Base-by-base conservation (phyloP, 2,329 filamentous ascomycete genomes). In the Camillea tinctor region DNA sequence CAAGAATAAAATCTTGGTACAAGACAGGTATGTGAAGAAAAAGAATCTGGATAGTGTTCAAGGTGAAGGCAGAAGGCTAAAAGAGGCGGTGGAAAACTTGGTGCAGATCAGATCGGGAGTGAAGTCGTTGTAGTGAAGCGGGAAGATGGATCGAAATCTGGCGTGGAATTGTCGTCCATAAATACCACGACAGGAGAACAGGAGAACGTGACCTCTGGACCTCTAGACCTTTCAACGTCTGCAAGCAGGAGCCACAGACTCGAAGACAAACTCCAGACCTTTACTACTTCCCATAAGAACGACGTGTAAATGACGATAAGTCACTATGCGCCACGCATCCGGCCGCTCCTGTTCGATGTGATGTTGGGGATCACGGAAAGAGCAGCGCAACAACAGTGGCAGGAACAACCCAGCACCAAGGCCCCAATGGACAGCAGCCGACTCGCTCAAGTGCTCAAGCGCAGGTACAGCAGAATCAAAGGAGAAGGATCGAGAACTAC, bases 301-400 rank as follows among this genome's bases (percentile, higher is more conserved):
- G 49, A 21, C 20, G 49, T 51, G 49, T 23, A 52, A 30, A 11
- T 30, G 51, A 24, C 51, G 51, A 26, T 22, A 52, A 52, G 51
- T 22, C 17, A 22, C 51, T 19, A 52, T 6, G 51, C 23, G 51
- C 51, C 17, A 24, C 51, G 22, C 23, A 26, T 8, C 51, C 51
- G 22, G 23, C 19, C 51, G 22, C 9, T 23, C 17, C 21, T 26
- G 22, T 15, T 26, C n/a, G n/a, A n/a, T n/a, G n/a, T n/a, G 22
- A 11, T 52, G n/a, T 5, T 24, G 17, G 6, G 22, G 51, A 24
- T 5, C n/a, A n/a, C n/a, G n/a, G 9, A 26, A 13, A 22, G 15
- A 62, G 54, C 54, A 30, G 58, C 56, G 52, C 51, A 30, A 30
- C 50, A 56, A 50, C 52, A 50, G 52, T 30, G 7, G 20, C 23